These are phyloP conservation scores for Lanmaoa rubissima DNA, from an alignment of 768 basidiomycete genomes.

Conservation along the genomic window DNA sequence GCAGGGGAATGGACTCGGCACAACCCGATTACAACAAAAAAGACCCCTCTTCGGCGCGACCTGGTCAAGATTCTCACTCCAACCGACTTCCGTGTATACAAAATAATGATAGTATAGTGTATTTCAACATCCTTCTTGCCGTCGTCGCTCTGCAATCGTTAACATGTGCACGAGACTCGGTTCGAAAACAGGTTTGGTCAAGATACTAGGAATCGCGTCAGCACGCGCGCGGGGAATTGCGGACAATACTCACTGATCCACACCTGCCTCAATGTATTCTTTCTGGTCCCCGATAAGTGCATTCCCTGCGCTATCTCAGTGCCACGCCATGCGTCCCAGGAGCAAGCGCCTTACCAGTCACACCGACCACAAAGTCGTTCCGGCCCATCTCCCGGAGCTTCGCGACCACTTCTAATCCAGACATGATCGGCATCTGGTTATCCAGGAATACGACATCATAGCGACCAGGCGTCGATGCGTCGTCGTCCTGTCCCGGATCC, in stretches of 20 bases:
- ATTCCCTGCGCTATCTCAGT: conserved; percentile 42
- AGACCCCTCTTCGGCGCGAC: not conserved
- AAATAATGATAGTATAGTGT: not conserved
- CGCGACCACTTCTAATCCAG: conserved; percentile 65
- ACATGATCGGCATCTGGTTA: conserved; percentile 85
- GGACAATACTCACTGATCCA: conserved; percentile 55
- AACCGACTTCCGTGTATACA: not conserved
- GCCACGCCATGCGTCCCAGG: not conserved
- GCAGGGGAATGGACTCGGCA: conserved; percentile 33
- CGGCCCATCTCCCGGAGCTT: conserved; percentile 65
- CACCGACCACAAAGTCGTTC: conserved; percentile 77
- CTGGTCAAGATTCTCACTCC: conserved; percentile 5
- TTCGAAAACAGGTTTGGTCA: conserved; percentile 80
- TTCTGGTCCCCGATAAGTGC: conserved; percentile 61
- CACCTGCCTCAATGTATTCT: conserved; percentile 74
- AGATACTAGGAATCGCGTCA: conserved; percentile 45
- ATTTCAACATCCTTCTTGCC: not conserved
- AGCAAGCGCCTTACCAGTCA: conserved; percentile 51
- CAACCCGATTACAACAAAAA: conserved; percentile 33
- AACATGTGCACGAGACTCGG: conserved; percentile 45
- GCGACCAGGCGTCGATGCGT: not conserved
- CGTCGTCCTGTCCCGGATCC: not conserved
- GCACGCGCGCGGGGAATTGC: not conserved
- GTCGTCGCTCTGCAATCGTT: conserved; percentile 40
- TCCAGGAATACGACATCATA: conserved; percentile 54